Percentiles rank a stretch among this genome's conserved stretches.
Evolutionary conservation across 2,329 filamentous ascomycete species (phyloP).

Genomic region (Hypoxylon sp.): DNA sequence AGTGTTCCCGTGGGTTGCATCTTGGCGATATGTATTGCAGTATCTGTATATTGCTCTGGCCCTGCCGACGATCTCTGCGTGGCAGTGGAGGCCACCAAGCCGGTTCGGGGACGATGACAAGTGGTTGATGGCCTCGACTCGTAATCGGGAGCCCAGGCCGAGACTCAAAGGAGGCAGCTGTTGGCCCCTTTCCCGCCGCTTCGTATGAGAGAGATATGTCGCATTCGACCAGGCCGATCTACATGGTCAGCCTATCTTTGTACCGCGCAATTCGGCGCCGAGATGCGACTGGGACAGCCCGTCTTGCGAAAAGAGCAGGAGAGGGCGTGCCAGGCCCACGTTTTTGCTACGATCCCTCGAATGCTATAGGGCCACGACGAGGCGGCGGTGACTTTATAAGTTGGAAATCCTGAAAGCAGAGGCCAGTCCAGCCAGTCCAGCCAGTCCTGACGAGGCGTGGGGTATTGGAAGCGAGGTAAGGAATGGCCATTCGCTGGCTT

Average conservation of each 20-base stretch:
- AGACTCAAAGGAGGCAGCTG: constrained; percentile 3
- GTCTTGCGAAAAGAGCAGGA: background rate
- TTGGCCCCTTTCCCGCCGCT: too few species aligned
- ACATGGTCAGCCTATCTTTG: constrained; percentile 2
- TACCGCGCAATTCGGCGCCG: constrained; percentile 14
- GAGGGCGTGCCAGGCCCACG: background rate
- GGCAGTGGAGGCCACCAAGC: constrained; percentile 27
- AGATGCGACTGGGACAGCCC: constrained; percentile 8
- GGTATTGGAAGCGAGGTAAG: too few species aligned
- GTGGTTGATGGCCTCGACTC: constrained; percentile 24
- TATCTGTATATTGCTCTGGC: constrained; percentile 11
- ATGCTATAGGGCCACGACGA: background rate
- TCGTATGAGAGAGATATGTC: constrained; percentile 1
- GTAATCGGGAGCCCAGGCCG: constrained; percentile 29
- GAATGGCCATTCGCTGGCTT: too few species aligned
- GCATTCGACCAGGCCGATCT: constrained; percentile 1
- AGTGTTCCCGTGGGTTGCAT: constrained; percentile 10
- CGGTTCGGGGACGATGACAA: constrained; percentile 29
- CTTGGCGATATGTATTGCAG: constrained; percentile 28
- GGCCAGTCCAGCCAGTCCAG: background rate
- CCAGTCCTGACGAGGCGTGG: background rate
- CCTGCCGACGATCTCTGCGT: constrained; percentile 33
- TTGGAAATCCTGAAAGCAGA: background rate
- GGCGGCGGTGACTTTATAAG: background rate
- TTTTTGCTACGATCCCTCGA: background rate